Evolutionary conservation across 768 basidiomycete species (phyloP), one percentile per base, ranked within the genome.

Genomic region (Suillus bovinus): DNA sequence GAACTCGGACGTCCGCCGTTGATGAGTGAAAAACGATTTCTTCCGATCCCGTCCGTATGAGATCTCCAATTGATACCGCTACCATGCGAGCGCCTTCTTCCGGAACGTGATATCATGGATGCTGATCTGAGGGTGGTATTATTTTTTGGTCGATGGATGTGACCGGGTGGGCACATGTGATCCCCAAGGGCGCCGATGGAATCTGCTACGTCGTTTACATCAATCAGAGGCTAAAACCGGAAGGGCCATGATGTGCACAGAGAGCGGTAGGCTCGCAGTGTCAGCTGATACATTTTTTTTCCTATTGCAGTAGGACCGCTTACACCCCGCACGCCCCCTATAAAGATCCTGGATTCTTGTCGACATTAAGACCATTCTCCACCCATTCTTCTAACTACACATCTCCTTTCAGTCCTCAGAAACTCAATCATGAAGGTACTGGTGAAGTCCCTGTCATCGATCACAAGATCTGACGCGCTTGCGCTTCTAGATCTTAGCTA

Each of bases 401-500:
- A 59, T 34, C 47, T 52, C 16, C 47, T 61, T 50, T 53, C 22
- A 16, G 31, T 52, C 31, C 50, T n/a, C 29, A 33, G 11, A 33
- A 31, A 38, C 41, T 34, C 64, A 63, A 71, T 38, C 66, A 83
- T 83, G 82, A 83, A 83, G 81, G 82, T 80, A 58, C 39, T 56
- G 29, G 34, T 38, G 22, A 29, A 33, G 5, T 57, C 44, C 17
- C 27, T 52, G 24, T 49, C 42, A 5, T 10, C 24, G 4, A 38
- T 29, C 20, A 39, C 22, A 24, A 22, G 17, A 50, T 46, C 55
- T 55, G 31, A 42, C 63, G 65, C 16, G 66, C 46, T 17, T 52
- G 67, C 24, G 65, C 49, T 17, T 49, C 24, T 54, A 91, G 88
- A 77, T 92, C 68, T 82, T 93, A 53, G 88, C 88, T 70, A 86